These are phyloP conservation scores for Suillus subaureus DNA, from an alignment of 768 basidiomycete species.

Conservation along the genomic window DNA sequence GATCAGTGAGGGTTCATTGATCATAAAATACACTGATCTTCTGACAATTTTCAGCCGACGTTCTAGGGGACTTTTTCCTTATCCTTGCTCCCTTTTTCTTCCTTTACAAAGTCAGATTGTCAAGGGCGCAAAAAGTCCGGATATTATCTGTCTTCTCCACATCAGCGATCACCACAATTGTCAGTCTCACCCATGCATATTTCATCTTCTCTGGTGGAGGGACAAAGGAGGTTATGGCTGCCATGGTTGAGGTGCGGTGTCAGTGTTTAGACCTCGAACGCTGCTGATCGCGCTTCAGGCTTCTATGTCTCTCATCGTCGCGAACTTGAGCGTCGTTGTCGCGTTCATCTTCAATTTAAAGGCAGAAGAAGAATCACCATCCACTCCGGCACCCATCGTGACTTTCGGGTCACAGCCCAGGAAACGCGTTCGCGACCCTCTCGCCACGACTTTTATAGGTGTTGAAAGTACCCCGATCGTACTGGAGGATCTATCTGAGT, in stretches of 20 bases:
- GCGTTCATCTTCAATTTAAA: not conserved
- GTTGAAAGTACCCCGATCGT: not conserved
- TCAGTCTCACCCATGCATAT: constrained; percentile 44
- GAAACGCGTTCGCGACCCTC: not conserved
- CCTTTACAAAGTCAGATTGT: constrained; percentile 44
- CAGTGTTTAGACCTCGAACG: not conserved
- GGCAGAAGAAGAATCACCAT: not conserved
- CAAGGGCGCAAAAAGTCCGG: constrained; percentile 41
- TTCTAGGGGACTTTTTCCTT: constrained; percentile 50
- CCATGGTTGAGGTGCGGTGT: not conserved
- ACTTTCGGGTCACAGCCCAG: not conserved
- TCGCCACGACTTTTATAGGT: not conserved
- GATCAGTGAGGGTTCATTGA: not conserved
- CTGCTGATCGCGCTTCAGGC: not conserved
- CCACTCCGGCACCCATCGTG: not conserved
- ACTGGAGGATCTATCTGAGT: not conserved
- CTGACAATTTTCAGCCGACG: constrained; percentile 42
- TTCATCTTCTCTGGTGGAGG: constrained; percentile 23
- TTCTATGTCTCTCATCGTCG: not conserved
- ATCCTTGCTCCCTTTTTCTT: constrained; percentile 48
- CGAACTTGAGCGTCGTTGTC: not conserved
- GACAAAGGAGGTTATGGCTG: not conserved
- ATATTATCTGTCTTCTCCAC: constrained; percentile 52
- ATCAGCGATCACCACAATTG: constrained; percentile 50
- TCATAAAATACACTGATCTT: not conserved